Base-by-base conservation (phyloP, 2,329 filamentous ascomycete genomes). In the Colletotrichum neosansevieriae region DNA sequence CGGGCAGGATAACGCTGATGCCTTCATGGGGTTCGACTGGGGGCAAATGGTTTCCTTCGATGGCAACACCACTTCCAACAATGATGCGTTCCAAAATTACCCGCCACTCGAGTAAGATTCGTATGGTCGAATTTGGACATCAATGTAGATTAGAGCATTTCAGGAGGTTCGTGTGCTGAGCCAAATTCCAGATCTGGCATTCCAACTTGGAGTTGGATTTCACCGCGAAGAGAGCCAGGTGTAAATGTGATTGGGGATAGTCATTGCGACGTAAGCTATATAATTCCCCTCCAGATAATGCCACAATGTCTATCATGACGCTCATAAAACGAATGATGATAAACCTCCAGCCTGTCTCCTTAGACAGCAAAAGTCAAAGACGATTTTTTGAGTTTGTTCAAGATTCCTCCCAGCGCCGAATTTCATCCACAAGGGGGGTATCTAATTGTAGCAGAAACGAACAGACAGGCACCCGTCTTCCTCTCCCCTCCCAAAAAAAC, bases 371-470 rank as follows among this genome's bases (percentile, higher is more conserved):
- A 19, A 21, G 44, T 15, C 12, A 32, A 21, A 19, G 47, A 21
- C n/a, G 51, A 67, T 62, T 69, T 69, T 60, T 47, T 57, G 56
- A 40, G 53, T 60, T 45, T 56, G 42, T 54, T 29, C 17, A 53
- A 45, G 24, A 40, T 45, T 29, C 12, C 61, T 47, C 38, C 49
- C 58, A n/a, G 63, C 53, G 67, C 68, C 71, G 15, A 60, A 59
- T 50, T 64, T 45, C 60, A 58, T 71, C 62, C 62, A 71, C 58
- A 12, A 38, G 69, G 66, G 67, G 71, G 72, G 72, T 73, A 73
- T 73, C 71, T 73, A 63, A 54, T 61, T 71, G 59, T 58, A 61
- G 50, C 45, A 58, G 50, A 68, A 71, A 71, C 47, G 57, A 71
- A 70, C 54, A 71, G 57, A 69, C 47, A 24, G 47, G 47, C 36